Percentiles rank a stretch among this genome's conserved stretches.
Conservation (phyloP, 148 eudicot species). For the Spergularia bocconei region DNA sequence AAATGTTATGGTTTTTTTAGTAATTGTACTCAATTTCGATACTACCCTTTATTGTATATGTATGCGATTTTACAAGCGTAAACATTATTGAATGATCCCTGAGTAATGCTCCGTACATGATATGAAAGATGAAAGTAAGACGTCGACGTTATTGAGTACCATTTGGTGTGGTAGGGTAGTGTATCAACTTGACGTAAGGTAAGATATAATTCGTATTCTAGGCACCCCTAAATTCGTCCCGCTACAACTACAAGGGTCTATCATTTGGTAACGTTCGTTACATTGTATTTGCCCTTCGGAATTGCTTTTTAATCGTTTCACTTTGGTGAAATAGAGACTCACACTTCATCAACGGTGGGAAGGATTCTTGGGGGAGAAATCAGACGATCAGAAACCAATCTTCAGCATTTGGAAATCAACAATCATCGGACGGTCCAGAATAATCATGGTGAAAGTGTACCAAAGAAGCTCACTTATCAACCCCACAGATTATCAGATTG, state of each 20-base stretch:
- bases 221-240: too few species aligned
- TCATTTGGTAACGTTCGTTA: too few species aligned
- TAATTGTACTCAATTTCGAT: not conserved
- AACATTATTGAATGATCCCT: too few species aligned
- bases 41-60: not conserved
- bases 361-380: constrained; percentile 29
- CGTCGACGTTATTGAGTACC: too few species aligned
- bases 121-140: too few species aligned
- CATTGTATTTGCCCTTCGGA: too few species aligned
- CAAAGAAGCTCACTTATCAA: not conserved
- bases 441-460: constrained; percentile 18
- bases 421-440: constrained; percentile 28
- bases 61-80: not conserved
- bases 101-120: too few species aligned
- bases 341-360: constrained; percentile 32
- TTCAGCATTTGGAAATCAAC: constrained; percentile 26
- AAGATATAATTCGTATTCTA: too few species aligned
- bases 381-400: constrained; percentile 17
- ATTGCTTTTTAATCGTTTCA: too few species aligned
- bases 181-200: too few species aligned
- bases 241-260: too few species aligned
- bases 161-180: too few species aligned
- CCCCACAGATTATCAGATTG: constrained; percentile 21
- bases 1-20: not conserved
- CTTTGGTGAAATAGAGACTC: constrained; percentile 16